Evolutionary conservation across 1,284 basidiomycete genomes (phyloP).

Genomic region (Moniliella sp.): DNA sequence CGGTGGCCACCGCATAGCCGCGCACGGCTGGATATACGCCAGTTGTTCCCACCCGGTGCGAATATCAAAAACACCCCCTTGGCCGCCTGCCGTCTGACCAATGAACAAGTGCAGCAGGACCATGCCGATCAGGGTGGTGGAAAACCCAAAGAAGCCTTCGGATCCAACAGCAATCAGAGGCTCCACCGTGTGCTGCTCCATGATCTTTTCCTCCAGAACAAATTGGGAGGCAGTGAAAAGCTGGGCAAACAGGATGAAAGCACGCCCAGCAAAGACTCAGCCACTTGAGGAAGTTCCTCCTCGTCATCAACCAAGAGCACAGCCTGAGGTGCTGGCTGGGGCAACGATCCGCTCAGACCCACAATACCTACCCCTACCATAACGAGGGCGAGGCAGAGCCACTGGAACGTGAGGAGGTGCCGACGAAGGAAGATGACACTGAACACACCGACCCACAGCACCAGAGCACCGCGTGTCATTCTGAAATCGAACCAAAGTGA

Average conservation of each 20-base stretch:
- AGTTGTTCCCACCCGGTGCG: conserved; percentile 74
- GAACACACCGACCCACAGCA: conserved; percentile 92
- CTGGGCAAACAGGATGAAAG: conserved; percentile 88
- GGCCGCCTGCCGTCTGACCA: conserved; percentile 38
- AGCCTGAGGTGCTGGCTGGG: conserved; percentile 11
- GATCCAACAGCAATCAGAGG: conserved; percentile 82
- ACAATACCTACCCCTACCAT: conserved; percentile 75
- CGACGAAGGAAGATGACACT: conserved; percentile 67
- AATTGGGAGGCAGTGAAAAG: conserved; percentile 78
- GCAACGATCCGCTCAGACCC: conserved; percentile 51
- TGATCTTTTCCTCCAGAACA: conserved; percentile 67
- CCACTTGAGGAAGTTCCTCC: conserved; percentile 14
- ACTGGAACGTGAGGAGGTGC: conserved; percentile 38
- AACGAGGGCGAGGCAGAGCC: conserved; percentile 71
- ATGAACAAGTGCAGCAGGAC: conserved; percentile 45
- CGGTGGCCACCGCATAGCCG: conserved; percentile 47
- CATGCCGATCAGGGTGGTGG: conserved; percentile 53
- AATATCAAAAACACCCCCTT: conserved; percentile 65
- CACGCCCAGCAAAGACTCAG: conserved; percentile 42
- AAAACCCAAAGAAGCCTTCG: conserved; percentile 73
- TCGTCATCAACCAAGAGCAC: neutral
- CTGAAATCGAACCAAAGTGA: neutral
- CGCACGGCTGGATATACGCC: conserved; percentile 53
- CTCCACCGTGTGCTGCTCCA: conserved; percentile 62
- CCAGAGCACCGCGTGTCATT: conserved; percentile 86